Base-by-base conservation (phyloP, 2,329 filamentous ascomycete species). In the Sporothrix protearum region DNA sequence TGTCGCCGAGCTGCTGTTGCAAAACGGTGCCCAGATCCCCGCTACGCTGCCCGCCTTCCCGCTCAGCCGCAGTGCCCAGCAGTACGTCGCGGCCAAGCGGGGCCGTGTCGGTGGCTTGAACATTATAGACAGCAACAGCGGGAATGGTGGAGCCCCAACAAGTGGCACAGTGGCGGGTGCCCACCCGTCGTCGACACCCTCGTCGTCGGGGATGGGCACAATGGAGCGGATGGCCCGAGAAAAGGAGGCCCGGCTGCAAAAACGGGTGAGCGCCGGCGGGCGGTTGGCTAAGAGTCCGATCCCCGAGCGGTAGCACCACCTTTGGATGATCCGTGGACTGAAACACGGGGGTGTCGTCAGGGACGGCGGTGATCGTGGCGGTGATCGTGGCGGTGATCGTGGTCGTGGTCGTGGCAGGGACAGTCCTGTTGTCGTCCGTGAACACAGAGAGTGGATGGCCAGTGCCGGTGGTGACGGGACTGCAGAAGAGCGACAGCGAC, bases 1-100 rank as follows among this genome's bases (percentile, higher is more conserved):
- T 0, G 85, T 98, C 55, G 96, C 96, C 16, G 96, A 99, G 80
- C 83, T 99, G 72, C 86, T 99, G 16, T 85, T 97, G 16, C 96
- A 98, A 77, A 98, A 99, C 77, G 96, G 96, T 19, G 94, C 94
- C 3, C 92, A 97, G 74, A 91, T 98, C 45, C 95, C 96, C 0
- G 78, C 84, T 0, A 83, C 88, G 1, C 85, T 92, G 73, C 92
- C 94, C 0, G 91, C 93, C 0, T 94, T 98, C 75, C 93, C 94
- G 0, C 86, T 99, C 12, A 94, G 93, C 73, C 85, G 88, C 10
- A 91, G 90, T 63, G 95, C 96, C 2, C 90, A 92, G 77, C 81
- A 92, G 45, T 99, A 97, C 77, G 84, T 98, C 64, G 94, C 97
- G 75, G 89, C 94, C 81, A 97, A 90, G 79, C 83, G 86, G 72